Evolutionary conservation across 768 basidiomycete genomes (phyloP).

Genomic region (Leccinum variicolor): DNA sequence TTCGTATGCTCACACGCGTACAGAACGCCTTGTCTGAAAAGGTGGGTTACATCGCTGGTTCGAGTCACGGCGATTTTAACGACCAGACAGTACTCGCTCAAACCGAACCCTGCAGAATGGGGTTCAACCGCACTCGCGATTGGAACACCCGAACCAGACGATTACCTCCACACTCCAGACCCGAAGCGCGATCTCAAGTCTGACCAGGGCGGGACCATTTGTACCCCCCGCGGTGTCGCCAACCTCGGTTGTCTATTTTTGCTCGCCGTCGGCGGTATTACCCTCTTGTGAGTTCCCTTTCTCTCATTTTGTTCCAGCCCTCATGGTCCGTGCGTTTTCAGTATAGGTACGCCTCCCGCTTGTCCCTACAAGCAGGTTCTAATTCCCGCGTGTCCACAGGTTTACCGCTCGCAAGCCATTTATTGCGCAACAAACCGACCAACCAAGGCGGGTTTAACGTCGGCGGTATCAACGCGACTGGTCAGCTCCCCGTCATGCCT

Average conservation of each 20-base stretch:
- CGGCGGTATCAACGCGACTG: conserved; percentile 71
- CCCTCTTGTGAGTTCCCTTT: conserved; percentile 50
- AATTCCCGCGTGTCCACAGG: conserved; percentile 25
- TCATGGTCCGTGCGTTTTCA: conserved; percentile 1
- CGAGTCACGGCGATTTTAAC: neutral
- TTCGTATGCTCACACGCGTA: neutral
- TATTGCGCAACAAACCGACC: conserved; percentile 37
- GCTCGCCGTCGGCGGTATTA: conserved; percentile 45
- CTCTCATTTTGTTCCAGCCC: neutral
- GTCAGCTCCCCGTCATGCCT: conserved; percentile 51
- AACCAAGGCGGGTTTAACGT: conserved; percentile 63
- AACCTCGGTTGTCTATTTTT: conserved; percentile 67
- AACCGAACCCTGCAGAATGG: conserved; percentile 45
- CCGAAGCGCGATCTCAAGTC: conserved; percentile 49
- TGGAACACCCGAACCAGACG: conserved; percentile 54
- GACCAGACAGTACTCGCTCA: conserved; percentile 35
- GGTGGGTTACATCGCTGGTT: conserved; percentile 7
- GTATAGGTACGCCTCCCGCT: conserved; percentile 14
- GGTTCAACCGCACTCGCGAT: conserved; percentile 45
- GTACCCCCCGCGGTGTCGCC: conserved; percentile 57
- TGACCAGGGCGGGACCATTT: conserved; percentile 57
- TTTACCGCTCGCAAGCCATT: conserved; percentile 49
- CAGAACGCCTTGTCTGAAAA: conserved; percentile 29
- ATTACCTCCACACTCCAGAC: conserved; percentile 63
- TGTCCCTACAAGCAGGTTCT: neutral